phyloP scores from a whole-genome alignment of 2,329 filamentous ascomycete species.

The Cordyceps javanica region DNA sequence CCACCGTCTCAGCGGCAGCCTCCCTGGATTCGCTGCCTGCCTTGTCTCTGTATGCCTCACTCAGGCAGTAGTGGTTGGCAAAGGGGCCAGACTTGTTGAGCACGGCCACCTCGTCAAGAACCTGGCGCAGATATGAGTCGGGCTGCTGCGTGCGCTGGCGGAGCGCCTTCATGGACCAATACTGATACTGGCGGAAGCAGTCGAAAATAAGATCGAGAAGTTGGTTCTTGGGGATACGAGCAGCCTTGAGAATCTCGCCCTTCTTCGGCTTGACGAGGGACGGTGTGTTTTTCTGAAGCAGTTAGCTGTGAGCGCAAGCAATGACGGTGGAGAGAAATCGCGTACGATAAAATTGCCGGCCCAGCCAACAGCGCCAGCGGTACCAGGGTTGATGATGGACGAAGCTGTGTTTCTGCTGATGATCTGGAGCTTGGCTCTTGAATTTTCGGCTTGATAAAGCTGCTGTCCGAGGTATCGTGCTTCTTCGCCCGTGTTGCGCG shows the following conservation, averaged over 20 bases:
- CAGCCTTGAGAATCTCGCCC: constrained; percentile 70
- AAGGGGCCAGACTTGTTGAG: constrained; percentile 79
- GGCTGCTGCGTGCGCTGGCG: constrained; percentile 75
- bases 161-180: constrained; percentile 90
- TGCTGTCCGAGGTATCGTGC: constrained; percentile 54
- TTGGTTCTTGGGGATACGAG: constrained; percentile 83
- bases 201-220: constrained; percentile 79
- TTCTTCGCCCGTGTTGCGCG: constrained; percentile 66
- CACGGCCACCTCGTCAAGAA: constrained; percentile 74
- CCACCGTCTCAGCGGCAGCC: constrained; percentile 49
- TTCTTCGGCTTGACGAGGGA: constrained; percentile 51
- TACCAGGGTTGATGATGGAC: constrained; percentile 51
- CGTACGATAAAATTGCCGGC: constrained; percentile 52
- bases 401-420: constrained; percentile 44
- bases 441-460: constrained; percentile 44
- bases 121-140: constrained; percentile 85
- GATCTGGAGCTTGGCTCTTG: constrained; percentile 44
- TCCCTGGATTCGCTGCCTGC: constrained; percentile 41
- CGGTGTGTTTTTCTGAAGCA: constrained; percentile 45
- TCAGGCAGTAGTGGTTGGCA: constrained; percentile 78
- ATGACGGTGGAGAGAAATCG: constrained; percentile 13
- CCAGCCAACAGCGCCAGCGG: constrained; percentile 31
- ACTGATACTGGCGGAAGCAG: constrained; percentile 79
- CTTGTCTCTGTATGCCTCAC: constrained; percentile 45
- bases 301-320: constrained; percentile 2